These are phyloP conservation scores for Cercospora beticola DNA, from an alignment of 2,329 filamentous ascomycete species.

Conservation along the genomic window DNA sequence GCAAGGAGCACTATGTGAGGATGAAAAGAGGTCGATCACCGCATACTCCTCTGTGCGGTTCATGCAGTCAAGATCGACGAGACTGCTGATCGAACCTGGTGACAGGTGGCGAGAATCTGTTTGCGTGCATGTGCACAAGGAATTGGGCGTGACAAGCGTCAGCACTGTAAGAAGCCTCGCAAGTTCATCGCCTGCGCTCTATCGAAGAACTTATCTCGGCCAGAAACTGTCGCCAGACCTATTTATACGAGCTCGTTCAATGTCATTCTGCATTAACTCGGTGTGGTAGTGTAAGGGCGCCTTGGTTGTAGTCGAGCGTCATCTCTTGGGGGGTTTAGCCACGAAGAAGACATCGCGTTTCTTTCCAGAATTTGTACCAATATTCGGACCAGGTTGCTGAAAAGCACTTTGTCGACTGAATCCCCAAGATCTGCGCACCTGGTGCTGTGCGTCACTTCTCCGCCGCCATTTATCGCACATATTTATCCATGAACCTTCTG, in stretches of 20 bases:
- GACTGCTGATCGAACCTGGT: not conserved
- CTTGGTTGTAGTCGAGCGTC: not conserved
- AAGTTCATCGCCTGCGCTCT: not conserved
- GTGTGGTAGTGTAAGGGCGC: not conserved
- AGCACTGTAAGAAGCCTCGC: not conserved
- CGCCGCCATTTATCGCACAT: slow-evolving; percentile 34
- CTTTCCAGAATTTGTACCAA: not conserved
- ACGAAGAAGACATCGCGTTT: not conserved
- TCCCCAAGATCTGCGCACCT: not conserved
- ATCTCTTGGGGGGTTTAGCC: not conserved
- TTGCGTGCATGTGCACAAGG: not conserved
- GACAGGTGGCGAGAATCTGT: not conserved
- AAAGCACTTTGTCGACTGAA: not conserved
- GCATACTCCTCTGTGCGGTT: not conserved
- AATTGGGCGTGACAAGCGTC: not conserved
- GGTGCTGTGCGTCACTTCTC: not conserved
- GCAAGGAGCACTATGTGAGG: not conserved
- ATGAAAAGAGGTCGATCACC: not conserved
- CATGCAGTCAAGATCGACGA: not conserved
- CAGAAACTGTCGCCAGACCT: not conserved
- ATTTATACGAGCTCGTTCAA: not conserved
- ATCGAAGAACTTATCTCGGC: not conserved
- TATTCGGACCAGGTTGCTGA: not conserved
- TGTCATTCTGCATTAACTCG: not conserved
- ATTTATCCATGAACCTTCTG: slow-evolving; percentile 81